Conservation (phyloP, 179 eudicot species). For the Sideroxylon spinosum region DNA sequence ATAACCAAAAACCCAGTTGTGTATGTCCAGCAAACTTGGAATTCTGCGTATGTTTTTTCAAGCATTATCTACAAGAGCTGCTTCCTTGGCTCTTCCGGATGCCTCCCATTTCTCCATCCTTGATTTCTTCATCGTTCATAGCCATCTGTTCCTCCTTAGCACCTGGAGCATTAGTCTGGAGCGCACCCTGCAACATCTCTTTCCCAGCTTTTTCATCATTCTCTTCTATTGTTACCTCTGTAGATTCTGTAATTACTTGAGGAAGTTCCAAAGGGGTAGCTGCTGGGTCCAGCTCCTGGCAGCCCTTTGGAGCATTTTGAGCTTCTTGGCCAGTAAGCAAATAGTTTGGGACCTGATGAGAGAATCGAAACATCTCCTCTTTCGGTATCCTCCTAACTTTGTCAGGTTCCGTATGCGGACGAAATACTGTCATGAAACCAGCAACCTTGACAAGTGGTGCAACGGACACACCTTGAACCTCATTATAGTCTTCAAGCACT, state of each 20-base stretch:
- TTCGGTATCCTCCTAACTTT: constrained; percentile 51
- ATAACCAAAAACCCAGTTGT: not conserved
- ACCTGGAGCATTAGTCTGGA: not conserved
- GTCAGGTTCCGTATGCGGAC: constrained; percentile 36
- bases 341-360: constrained; percentile 84
- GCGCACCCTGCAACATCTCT: not conserved
- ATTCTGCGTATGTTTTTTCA: constrained; percentile 6
- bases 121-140: not conserved
- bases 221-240: constrained; percentile 16
- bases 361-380: constrained; percentile 88
- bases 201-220: constrained; percentile 7
- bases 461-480: constrained; percentile 61
- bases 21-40: not conserved
- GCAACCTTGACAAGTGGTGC: constrained; percentile 73
- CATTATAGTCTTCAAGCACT: constrained; percentile 68
- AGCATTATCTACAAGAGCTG: not conserved
- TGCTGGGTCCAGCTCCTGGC: constrained; percentile 96
- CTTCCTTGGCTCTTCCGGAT: constrained; percentile 6
- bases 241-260: constrained; percentile 44
- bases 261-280: constrained; percentile 85
- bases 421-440: constrained; percentile 85
- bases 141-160: not conserved
- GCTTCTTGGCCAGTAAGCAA: constrained; percentile 77
- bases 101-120: not conserved
- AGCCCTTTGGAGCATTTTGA: constrained; percentile 60